Evolutionary conservation across 306 rosid species (phyloP), one percentile per base, ranked within the genome.

Genomic region (Amphicarpaea edgeworthii): DNA sequence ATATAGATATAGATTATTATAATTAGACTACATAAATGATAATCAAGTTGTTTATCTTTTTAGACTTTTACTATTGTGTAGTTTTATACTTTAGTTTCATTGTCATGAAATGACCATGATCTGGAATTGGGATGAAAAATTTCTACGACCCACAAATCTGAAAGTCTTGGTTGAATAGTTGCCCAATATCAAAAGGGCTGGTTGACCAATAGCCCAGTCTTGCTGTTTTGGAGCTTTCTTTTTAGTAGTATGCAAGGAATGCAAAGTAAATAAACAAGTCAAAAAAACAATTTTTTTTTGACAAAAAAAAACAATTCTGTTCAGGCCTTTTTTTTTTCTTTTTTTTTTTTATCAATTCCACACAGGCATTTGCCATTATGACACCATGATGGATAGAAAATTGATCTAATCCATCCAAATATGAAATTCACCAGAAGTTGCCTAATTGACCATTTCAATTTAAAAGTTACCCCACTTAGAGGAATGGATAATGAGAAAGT

Each of bases 381-480:
- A 66, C 77, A 20, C 45, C 71, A 23, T 45, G 37, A 46, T 43
- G 54, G 43, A 8, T 21, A n/a, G 11, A 9, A 9, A 61, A 41
- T 51, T 1, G 38, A 63, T 55, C 49, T 43, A 68, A 11, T 55
- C 59, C 55, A 38, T 55, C 42, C 65, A 37, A 30, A 23, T 12
- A 17, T 12, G 46, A 83, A 78, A 83, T 73, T 78, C 51, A 58
- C 34, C 0, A 28, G 73, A 49, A 46, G 32, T 67, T 49, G 14
- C 68, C 51, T 77, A 16, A 28, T 70, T 16, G n/a, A 1, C 28
- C 37, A 51, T 54, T 55, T 72, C 65, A 51, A n/a, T n/a, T n/a
- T n/a, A n/a, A n/a, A n/a, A 40, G 24, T 54, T 8, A 20, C 51
- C 76, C 78, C 28, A 45, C 23, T 67, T 32, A 23, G 5, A 45